phyloP scores from a whole-genome alignment of 148 eudicot species.

The Mesembryanthemum crystallinum region DNA sequence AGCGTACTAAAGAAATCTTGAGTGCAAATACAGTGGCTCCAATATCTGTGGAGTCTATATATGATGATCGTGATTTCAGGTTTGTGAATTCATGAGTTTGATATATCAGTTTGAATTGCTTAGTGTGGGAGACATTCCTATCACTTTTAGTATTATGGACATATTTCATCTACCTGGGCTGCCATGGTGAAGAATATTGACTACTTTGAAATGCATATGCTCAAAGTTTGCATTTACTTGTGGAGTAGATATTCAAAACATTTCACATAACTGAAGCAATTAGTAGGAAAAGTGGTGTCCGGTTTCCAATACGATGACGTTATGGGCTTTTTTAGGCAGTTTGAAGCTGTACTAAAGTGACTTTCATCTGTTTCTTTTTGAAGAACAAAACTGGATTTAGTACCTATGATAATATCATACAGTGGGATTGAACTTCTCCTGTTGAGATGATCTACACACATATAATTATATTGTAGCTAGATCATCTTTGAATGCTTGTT shows the following conservation, averaged over 20 bases:
- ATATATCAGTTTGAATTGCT: background rate
- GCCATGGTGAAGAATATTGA: background rate
- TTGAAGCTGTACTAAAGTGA: background rate
- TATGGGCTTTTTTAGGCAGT: background rate
- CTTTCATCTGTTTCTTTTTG: background rate
- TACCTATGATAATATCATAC: background rate
- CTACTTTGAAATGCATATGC: background rate
- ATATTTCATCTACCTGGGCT: background rate
- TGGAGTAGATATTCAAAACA: background rate
- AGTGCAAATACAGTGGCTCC: constrained; percentile 94
- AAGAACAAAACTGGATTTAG: background rate
- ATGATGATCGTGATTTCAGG: constrained; percentile 97
- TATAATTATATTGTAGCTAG: background rate
- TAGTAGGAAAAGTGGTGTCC: too few relatives aligned
- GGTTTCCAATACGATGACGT: background rate
- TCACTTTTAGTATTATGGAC: background rate
- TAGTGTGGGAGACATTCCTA: background rate
- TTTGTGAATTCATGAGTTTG: constrained; percentile 20
- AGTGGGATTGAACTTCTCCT: background rate
- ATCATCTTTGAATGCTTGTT: too few relatives aligned
- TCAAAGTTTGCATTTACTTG: background rate
- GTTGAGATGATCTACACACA: background rate
- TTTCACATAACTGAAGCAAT: background rate
- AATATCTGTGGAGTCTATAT: constrained; percentile 89
- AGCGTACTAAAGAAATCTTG: constrained; percentile 92